Conservation (phyloP, 2,329 filamentous ascomycete genomes). For the Fusarium anthophilum region DNA sequence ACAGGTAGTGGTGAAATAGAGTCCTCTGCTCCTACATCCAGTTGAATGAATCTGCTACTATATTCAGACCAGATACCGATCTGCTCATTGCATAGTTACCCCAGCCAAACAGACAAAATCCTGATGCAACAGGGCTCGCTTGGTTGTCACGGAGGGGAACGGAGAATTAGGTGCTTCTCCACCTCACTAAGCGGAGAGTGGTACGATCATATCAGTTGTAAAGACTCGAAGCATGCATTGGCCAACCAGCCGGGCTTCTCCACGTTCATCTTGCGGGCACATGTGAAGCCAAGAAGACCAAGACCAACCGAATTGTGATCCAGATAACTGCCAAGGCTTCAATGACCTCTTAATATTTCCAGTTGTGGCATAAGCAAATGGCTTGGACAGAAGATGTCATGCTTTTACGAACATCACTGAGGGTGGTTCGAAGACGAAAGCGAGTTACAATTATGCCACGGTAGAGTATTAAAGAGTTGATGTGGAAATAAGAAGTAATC, state of each 20-base stretch:
- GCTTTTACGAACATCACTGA: background rate
- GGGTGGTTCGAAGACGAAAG: background rate
- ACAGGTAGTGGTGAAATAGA: background rate
- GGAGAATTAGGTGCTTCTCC: background rate
- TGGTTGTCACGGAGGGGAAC: background rate
- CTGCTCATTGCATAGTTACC: background rate
- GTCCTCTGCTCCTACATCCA: background rate
- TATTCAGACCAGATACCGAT: background rate
- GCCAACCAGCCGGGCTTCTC: conserved; percentile 6
- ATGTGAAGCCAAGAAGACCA: background rate
- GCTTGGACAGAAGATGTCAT: background rate
- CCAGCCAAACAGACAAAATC: background rate
- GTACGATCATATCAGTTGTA: background rate
- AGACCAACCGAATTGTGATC: background rate
- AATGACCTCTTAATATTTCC: background rate
- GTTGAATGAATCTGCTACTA: background rate
- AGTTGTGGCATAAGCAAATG: background rate
- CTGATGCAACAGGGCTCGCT: background rate
- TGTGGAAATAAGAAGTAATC: conserved; percentile 16
- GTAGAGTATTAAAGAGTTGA: background rate
- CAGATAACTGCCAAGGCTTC: background rate
- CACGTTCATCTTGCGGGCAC: background rate
- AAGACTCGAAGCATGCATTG: conserved; percentile 12
- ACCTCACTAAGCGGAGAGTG: conserved; percentile 11
- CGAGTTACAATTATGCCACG: background rate